Conservation (phyloP, 2,329 filamentous ascomycete genomes). For the Colletotrichum siamense region DNA sequence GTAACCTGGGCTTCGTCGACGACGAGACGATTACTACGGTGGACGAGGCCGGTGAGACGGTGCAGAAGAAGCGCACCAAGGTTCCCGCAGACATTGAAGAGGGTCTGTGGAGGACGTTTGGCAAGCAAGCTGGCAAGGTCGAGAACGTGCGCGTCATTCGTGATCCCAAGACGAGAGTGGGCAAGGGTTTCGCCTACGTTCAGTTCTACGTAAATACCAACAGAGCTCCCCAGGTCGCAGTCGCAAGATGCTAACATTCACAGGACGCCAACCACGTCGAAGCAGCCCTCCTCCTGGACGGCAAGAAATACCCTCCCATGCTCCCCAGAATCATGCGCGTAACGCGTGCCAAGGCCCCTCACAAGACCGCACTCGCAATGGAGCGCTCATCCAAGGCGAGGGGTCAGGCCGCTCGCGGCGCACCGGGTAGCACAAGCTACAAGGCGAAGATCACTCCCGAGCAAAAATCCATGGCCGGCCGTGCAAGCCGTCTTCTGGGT, state of each 20-base stretch:
- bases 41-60: conserved; percentile 68
- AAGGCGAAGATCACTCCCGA: conserved; percentile 74
- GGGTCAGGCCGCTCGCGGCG: conserved; percentile 24
- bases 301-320: conserved; percentile 92
- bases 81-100: conserved; percentile 88
- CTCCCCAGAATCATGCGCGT: conserved; percentile 89
- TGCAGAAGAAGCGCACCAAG: conserved; percentile 76
- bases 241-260: conserved; percentile 13
- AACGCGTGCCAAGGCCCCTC: conserved; percentile 79
- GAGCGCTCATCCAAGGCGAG: conserved; percentile 51
- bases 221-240: neutral
- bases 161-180: conserved; percentile 87
- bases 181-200: conserved; percentile 97
- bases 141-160: conserved; percentile 93
- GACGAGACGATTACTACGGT: conserved; percentile 78
- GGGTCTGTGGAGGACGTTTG: conserved; percentile 85
- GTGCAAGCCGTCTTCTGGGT: conserved; percentile 76
- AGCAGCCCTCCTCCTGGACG: conserved; percentile 84
- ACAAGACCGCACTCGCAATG: conserved; percentile 61
- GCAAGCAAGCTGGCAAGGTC: conserved; percentile 75
- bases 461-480: conserved; percentile 74
- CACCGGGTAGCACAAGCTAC: conserved; percentile 56
- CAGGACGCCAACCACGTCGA: conserved; percentile 87
- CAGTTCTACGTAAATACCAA: conserved; percentile 75
- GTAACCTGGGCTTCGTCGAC: conserved; percentile 95